Base-by-base conservation (phyloP, 108 stramenopile genomes). In the Cyclotella choctawhatcheeana region DNA sequence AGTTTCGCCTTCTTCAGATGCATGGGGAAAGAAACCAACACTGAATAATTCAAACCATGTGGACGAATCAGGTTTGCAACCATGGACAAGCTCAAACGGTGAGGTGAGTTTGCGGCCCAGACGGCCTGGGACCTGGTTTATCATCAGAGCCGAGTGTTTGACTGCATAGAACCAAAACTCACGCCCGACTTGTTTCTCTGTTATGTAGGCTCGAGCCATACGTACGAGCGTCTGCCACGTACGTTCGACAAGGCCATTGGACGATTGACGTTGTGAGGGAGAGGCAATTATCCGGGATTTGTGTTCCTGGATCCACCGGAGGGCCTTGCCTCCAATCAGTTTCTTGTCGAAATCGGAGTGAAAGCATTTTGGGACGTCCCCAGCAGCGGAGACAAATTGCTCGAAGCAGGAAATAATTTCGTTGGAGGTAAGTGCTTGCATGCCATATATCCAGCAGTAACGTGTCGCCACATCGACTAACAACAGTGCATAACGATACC, bases 391-490 rank as follows among this genome's bases (percentile, higher is more conserved):
- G 1, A 4, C 17, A 13, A 58, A 58, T 1, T 30, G 1, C 31
- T 26, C 58, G 7, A 58, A 27, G 5, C 32, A 2, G 27, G 5
- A 17, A 27, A 58, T 8, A 13, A 58, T 58, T 12, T 58, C 25
- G 20, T 22, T 27, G 17, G 8, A 58, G 58, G 58, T 32, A 58
- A 58, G 58, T 58, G 58, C 3, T 30, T 31, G 17, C 4, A 58
- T 3, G 1, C 58, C 58, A 30, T 58, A 31, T 5, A 58, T 32
- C 30, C 45, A 47, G 24, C 43, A 44, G 43, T 67, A 50, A 10
- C 52, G 26, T 18, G 63, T 64, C 12, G 26, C 37, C 12, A 47
- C 63, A 64, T 64, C 59, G 1, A 61, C 59, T 16, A 61, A 17
- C 17, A 40, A 14, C 16, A 61, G 26, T 2, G 20, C 59, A 61